Evolutionary conservation across 345 rosid species (phyloP).

Genomic region (Eucalyptus caleyi): DNA sequence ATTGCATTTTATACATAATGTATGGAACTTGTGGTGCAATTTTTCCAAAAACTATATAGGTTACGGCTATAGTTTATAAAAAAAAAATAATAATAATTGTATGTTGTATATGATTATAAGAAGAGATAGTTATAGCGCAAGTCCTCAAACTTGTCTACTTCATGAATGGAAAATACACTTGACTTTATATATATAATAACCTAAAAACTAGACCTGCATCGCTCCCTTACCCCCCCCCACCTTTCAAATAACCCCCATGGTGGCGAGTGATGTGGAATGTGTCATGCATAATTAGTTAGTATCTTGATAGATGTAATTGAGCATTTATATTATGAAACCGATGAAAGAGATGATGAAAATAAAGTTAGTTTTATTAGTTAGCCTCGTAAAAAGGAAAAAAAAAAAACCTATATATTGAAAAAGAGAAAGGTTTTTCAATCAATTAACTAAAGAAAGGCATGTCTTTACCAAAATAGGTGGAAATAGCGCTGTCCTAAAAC

Average conservation of each 20-base stretch:
- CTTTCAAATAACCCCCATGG: background rate
- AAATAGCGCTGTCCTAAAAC: background rate
- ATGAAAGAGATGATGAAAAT: background rate
- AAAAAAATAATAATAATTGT: accelerated
- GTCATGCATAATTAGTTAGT: background rate
- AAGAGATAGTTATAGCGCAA: background rate
- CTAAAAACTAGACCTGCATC: background rate
- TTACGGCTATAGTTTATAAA: background rate
- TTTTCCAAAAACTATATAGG: background rate
- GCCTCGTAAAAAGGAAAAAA: background rate
- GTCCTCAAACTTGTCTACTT: background rate
- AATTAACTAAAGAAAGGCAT: background rate
- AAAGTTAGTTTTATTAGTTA: too few species aligned
- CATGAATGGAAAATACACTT: background rate
- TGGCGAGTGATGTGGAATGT: background rate
- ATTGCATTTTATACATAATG: background rate
- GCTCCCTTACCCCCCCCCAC: background rate
- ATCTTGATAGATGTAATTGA: too few species aligned
- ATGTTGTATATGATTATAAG: background rate
- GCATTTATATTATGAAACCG: background rate
- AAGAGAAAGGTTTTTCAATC: background rate
- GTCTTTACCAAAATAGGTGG: background rate
- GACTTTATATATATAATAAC: background rate
- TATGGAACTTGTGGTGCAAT: background rate
- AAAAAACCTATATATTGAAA: background rate